Percentiles rank a stretch among this genome's conserved stretches.
phyloP scores from a whole-genome alignment of 2,329 filamentous ascomycete genomes.

The Pezicula carpinea region DNA sequence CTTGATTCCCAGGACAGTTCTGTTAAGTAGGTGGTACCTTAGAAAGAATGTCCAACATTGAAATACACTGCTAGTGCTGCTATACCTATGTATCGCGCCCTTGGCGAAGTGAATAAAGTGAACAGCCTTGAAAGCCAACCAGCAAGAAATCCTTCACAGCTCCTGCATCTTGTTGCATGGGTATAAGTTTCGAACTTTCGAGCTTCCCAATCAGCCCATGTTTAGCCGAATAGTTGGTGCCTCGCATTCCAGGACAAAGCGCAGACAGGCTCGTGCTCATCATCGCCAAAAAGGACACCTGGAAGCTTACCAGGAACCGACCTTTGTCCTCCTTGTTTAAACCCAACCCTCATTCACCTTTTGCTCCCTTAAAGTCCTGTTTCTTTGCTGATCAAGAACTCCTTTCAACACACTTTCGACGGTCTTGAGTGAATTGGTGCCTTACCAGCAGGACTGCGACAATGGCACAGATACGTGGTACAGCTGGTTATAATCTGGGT shows the following conservation, averaged over 20 bases:
- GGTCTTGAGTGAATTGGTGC: conserved; percentile 17
- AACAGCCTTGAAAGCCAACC: too few relatives aligned
- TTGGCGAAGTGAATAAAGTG: too few relatives aligned
- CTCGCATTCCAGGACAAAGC: not conserved
- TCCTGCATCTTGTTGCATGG: too few relatives aligned
- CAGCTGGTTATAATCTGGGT: conserved; percentile 37
- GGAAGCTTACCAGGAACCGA: not conserved
- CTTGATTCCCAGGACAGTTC: too few relatives aligned
- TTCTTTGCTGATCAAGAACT: conserved; percentile 6
- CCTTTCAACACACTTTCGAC: conserved; percentile 4
- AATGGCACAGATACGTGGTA: conserved; percentile 58
- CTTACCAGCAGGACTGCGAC: conserved; percentile 25
- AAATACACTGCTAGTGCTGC: too few relatives aligned
- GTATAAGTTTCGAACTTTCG: too few relatives aligned
- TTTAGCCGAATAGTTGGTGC: not conserved
- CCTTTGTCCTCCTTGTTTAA: not conserved
- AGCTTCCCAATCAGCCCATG: not conserved
- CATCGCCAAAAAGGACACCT: not conserved
- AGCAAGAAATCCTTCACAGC: too few relatives aligned
- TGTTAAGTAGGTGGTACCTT: too few relatives aligned
- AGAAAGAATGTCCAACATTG: too few relatives aligned
- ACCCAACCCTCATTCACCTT: conserved; percentile 1
- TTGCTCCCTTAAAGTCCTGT: conserved; percentile 3
- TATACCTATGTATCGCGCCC: too few relatives aligned
- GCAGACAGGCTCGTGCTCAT: not conserved